phyloP scores from a whole-genome alignment of 305 asterid genomes.

The Rubia balearica region DNA sequence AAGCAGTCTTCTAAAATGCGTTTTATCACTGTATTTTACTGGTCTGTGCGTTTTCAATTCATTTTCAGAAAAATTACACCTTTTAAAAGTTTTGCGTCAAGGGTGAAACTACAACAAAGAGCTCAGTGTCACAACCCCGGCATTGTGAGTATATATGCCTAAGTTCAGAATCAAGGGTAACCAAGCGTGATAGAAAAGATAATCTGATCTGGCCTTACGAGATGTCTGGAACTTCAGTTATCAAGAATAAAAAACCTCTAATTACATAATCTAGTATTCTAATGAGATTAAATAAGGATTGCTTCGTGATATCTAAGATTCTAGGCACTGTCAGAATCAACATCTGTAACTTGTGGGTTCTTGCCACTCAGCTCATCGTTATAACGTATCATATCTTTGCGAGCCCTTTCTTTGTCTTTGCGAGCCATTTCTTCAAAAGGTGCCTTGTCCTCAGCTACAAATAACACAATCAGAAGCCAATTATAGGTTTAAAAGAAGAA shows the following conservation, averaged over 20 bases:
- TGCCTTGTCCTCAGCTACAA: slow-evolving; percentile 80
- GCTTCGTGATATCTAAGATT: not conserved
- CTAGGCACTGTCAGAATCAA: slow-evolving; percentile 41
- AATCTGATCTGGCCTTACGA: not conserved
- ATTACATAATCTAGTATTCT: not conserved
- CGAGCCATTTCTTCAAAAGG: slow-evolving; percentile 80
- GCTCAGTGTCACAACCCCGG: not conserved
- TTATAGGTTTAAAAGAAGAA: not conserved
- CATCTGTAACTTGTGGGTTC: slow-evolving; percentile 46
- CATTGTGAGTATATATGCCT: too few relatives aligned
- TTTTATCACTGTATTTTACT: too few relatives aligned
- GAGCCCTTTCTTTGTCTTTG: slow-evolving; percentile 81
- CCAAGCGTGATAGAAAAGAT: not conserved
- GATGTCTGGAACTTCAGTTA: not conserved
- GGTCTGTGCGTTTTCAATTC: not conserved
- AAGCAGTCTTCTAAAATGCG: too few relatives aligned
- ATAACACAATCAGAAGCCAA: slow-evolving; percentile 8
- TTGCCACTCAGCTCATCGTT: slow-evolving; percentile 55
- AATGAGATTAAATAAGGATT: not conserved
- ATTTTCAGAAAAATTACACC: not conserved
- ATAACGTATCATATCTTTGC: slow-evolving; percentile 76
- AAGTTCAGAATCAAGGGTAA: not conserved
- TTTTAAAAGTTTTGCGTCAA: too few relatives aligned
- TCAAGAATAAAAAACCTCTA: not conserved
- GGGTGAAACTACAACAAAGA: not conserved